These are phyloP conservation scores for Stevia rebaudiana DNA, from an alignment of 140 eudicot genomes.

Conservation along the genomic window DNA sequence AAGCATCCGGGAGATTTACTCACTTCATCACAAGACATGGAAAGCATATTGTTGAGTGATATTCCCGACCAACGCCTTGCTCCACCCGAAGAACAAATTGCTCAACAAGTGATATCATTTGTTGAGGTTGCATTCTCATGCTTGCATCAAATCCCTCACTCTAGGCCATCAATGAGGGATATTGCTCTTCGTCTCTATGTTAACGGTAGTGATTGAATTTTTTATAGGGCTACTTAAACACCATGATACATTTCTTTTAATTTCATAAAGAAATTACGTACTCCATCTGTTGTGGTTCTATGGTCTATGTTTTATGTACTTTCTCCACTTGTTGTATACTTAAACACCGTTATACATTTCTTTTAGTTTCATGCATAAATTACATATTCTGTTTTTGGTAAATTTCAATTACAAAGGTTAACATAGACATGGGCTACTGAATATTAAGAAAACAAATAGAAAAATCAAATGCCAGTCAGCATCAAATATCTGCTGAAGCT, in stretches of 20 bases:
- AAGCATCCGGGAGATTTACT: constrained; percentile 31
- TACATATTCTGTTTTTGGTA: no score
- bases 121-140: constrained; percentile 15
- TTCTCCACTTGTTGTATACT: not conserved
- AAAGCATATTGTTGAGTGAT: not conserved
- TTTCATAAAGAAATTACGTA: not conserved
- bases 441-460: no score
- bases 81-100: not conserved
- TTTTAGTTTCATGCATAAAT: no score
- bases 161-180: constrained; percentile 19
- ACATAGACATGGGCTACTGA: no score
- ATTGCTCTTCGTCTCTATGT: constrained; percentile 1
- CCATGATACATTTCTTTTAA: not conserved
- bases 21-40: not conserved
- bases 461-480: constrained; percentile 92
- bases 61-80: constrained; percentile 20
- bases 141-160: not conserved
- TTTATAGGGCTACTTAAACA: not conserved
- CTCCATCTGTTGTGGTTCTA: not conserved
- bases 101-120: constrained; percentile 6
- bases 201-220: not conserved
- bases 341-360: no score
- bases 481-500: constrained; percentile 75
- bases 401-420: no score
- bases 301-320: not conserved